phyloP scores from a whole-genome alignment of 495 filamentous ascomycete genomes.

The Annulohypoxylon moriforme region DNA sequence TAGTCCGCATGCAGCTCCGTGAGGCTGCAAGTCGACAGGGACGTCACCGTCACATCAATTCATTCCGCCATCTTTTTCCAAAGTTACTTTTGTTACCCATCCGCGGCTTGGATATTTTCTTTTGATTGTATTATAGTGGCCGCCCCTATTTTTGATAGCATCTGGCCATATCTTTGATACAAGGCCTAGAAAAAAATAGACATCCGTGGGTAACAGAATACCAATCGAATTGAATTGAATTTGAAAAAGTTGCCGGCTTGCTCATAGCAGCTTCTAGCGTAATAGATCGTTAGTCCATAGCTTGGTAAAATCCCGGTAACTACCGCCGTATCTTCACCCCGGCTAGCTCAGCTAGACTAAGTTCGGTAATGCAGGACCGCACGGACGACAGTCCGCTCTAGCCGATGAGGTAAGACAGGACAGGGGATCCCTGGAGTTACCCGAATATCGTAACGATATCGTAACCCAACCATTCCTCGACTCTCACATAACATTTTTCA shows the following conservation, averaged over 20 bases:
- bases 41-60: slow-evolving; percentile 40
- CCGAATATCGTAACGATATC: slow-evolving; percentile 11
- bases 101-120: background rate
- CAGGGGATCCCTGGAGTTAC: slow-evolving; percentile 29
- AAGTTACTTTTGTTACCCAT: slow-evolving; percentile 12
- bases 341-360: background rate
- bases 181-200: no score
- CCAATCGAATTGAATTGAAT: background rate
- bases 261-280: background rate
- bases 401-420: slow-evolving; percentile 21
- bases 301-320: slow-evolving; percentile 4
- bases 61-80: slow-evolving; percentile 21
- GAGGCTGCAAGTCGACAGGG: slow-evolving; percentile 40
- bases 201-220: no score
- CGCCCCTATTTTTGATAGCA: background rate
- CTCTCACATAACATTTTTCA: slow-evolving; percentile 5
- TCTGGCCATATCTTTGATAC: no score
- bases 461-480: slow-evolving; percentile 8
- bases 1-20: slow-evolving; percentile 26
- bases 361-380: slow-evolving; percentile 39
- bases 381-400: slow-evolving; percentile 29
- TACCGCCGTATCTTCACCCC: slow-evolving; percentile 7
- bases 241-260: background rate
- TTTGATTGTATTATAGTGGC: background rate
- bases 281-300: slow-evolving; percentile 4